phyloP scores from a whole-genome alignment of 176 grass and related monocot genomes.

The Sorghum bicolor region DNA sequence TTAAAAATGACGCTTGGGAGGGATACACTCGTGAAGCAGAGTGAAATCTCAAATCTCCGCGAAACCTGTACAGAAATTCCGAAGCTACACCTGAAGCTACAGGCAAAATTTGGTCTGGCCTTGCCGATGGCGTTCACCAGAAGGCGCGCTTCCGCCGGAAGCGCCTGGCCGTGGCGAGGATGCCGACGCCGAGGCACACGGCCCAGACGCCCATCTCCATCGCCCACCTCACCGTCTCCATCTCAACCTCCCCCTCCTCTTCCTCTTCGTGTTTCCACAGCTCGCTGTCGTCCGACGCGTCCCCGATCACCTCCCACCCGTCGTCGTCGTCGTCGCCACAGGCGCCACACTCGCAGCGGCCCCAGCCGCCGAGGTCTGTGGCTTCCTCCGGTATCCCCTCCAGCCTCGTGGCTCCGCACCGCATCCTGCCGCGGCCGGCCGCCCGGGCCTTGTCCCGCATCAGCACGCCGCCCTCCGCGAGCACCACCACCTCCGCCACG shows the following conservation, averaged over 20 bases:
- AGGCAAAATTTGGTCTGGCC: neutral
- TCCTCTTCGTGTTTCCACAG: neutral
- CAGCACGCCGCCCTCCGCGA: conserved; percentile 30
- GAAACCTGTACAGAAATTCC: neutral
- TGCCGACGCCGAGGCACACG: conserved; percentile 47
- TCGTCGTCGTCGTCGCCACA: conserved; percentile 37
- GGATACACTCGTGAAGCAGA: neutral
- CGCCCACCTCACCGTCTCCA: conserved; percentile 55
- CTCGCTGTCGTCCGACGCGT: neutral
- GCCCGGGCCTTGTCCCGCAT: conserved; percentile 20
- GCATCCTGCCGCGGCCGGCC: neutral
- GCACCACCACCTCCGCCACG: conserved; percentile 41
- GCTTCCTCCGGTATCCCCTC: conserved; percentile 57
- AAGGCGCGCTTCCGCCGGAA: conserved; percentile 29
- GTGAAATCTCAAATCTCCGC: neutral
- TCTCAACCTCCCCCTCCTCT: neutral
- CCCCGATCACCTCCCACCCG: conserved; percentile 39
- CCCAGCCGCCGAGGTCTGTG: conserved; percentile 11
- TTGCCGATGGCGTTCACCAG: conserved; percentile 5
- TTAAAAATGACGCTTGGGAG: too few species aligned
- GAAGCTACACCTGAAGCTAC: neutral
- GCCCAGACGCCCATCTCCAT: conserved; percentile 64
- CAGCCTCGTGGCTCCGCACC: conserved; percentile 21
- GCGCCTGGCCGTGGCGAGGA: conserved; percentile 36
- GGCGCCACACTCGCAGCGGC: conserved; percentile 25